A percentile compares a stretch with the other conserved stretches of the same genome.
These are phyloP conservation scores for Kodamaea hsintzibuensis DNA, from an alignment of 805 yeast species.

Conservation along the genomic window DNA sequence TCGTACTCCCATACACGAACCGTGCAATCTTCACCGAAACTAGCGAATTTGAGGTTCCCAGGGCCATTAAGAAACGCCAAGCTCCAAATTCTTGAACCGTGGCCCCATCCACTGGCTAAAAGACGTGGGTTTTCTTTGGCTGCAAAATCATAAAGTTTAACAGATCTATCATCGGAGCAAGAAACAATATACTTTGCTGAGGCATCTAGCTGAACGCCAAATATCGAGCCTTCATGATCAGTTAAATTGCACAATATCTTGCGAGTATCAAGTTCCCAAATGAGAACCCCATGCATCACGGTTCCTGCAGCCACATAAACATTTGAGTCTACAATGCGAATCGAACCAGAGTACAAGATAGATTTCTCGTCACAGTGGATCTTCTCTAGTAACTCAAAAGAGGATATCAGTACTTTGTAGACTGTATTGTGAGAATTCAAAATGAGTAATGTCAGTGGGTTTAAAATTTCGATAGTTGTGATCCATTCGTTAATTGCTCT, in stretches of 20 bases:
- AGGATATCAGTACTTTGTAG: slow-evolving; percentile 32
- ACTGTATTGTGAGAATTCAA: slow-evolving; percentile 82
- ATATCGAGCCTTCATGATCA: slow-evolving; percentile 90
- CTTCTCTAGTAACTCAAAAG: slow-evolving; percentile 28
- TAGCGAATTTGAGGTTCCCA: slow-evolving; percentile 42
- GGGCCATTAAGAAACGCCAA: slow-evolving; percentile 47
- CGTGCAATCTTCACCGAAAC: slow-evolving; percentile 83
- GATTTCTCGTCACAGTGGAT: slow-evolving; percentile 67
- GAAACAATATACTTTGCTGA: slow-evolving; percentile 61
- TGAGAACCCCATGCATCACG: slow-evolving; percentile 80
- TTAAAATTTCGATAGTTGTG: slow-evolving; percentile 54
- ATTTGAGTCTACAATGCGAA: slow-evolving; percentile 46
- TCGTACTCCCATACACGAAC: slow-evolving; percentile 71
- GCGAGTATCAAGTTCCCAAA: slow-evolving; percentile 61
- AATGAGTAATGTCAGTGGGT: slow-evolving; percentile 40
- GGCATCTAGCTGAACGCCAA: slow-evolving; percentile 66
- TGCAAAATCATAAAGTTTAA: slow-evolving; percentile 67
- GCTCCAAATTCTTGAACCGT: slow-evolving; percentile 91
- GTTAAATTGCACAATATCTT: slow-evolving; percentile 54
- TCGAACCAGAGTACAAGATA: slow-evolving; percentile 83
- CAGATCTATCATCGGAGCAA: slow-evolving; percentile 93
- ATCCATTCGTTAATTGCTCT: slow-evolving; percentile 79
- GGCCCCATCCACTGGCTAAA: slow-evolving; percentile 92
- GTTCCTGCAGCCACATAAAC: slow-evolving; percentile 85
- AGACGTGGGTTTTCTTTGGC: slow-evolving; percentile 46